Percentiles rank a stretch among this genome's conserved stretches.
These are phyloP conservation scores for Leishmania mexicana DNA, from an alignment of 208 protist genomes.

Conservation along the genomic window DNA sequence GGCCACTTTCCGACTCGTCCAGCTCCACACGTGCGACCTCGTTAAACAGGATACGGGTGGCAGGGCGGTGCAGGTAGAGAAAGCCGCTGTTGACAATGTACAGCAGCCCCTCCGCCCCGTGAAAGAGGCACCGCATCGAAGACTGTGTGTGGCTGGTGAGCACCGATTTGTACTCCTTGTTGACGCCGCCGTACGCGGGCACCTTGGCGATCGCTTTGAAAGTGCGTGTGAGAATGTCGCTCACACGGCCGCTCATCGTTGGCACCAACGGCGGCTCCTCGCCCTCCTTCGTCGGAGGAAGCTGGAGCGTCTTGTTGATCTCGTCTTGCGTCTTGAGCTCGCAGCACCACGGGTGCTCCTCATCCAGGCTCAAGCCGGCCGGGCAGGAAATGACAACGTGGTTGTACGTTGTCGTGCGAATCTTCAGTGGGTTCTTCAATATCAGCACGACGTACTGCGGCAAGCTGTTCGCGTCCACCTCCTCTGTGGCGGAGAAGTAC, in stretches of 20 bases:
- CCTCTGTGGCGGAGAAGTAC: slow-evolving; percentile 42
- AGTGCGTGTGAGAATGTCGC: slow-evolving; percentile 79
- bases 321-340: slow-evolving; percentile 81
- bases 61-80: slow-evolving; percentile 84
- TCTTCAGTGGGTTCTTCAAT: slow-evolving; percentile 68
- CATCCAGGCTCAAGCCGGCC: slow-evolving; percentile 54
- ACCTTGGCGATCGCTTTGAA: slow-evolving; percentile 82
- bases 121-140: slow-evolving; percentile 76
- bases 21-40: slow-evolving; percentile 64
- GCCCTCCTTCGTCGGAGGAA: slow-evolving; percentile 24
- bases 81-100: slow-evolving; percentile 78
- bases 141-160: slow-evolving; percentile 54
- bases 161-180: slow-evolving; percentile 80
- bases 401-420: slow-evolving; percentile 77
- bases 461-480: slow-evolving; percentile 27
- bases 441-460: slow-evolving; percentile 87
- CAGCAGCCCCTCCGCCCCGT: slow-evolving; percentile 71
- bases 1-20: slow-evolving; percentile 72
- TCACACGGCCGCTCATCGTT: slow-evolving; percentile 78
- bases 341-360: slow-evolving; percentile 74
- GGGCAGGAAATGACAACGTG: slow-evolving; percentile 86
- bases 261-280: slow-evolving; percentile 56
- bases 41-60: slow-evolving; percentile 53
- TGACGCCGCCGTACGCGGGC: slow-evolving; percentile 71
- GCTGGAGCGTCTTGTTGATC: slow-evolving; percentile 55